Evolutionary conservation across 2,329 filamentous ascomycete species (phyloP).

Genomic region (Alternaria atra): DNA sequence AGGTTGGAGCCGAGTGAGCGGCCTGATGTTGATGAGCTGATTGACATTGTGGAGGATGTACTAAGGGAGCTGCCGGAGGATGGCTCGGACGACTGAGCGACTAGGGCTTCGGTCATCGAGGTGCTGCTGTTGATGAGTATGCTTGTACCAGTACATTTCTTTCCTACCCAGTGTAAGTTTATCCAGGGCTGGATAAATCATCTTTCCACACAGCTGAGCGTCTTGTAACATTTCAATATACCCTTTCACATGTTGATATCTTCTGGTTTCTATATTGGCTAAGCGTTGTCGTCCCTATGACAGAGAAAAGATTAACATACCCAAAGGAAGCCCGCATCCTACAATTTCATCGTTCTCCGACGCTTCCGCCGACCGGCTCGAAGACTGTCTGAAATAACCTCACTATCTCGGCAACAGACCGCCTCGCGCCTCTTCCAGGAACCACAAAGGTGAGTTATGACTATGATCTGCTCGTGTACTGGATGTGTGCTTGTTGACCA

Average conservation of each 20-base stretch:
- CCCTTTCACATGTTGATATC: neutral
- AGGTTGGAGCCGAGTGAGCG: conserved; percentile 86
- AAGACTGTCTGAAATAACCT: too few relatives aligned
- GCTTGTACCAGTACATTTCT: neutral
- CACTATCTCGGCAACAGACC: too few relatives aligned
- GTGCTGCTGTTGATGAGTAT: neutral
- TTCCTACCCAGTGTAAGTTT: neutral
- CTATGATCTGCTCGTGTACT: too few relatives aligned
- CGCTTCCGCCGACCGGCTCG: too few relatives aligned
- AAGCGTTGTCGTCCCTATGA: neutral
- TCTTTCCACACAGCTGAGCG: neutral
- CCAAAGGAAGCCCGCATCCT: neutral
- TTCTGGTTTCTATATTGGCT: neutral
- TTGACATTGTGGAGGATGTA: conserved; percentile 77
- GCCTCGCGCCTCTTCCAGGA: too few relatives aligned
- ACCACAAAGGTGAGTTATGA: too few relatives aligned
- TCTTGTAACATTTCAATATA: conserved; percentile 7
- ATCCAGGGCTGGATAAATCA: neutral
- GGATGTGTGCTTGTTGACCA: too few relatives aligned
- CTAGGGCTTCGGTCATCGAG: neutral
- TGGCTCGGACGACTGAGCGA: conserved; percentile 41
- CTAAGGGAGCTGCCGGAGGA: conserved; percentile 74
- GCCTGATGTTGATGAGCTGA: conserved; percentile 86
- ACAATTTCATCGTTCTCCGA: neutral
- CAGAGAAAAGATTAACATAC: too few relatives aligned